These are phyloP conservation scores for Hydnum rufescens DNA, from an alignment of 768 basidiomycete genomes.

Conservation along the genomic window DNA sequence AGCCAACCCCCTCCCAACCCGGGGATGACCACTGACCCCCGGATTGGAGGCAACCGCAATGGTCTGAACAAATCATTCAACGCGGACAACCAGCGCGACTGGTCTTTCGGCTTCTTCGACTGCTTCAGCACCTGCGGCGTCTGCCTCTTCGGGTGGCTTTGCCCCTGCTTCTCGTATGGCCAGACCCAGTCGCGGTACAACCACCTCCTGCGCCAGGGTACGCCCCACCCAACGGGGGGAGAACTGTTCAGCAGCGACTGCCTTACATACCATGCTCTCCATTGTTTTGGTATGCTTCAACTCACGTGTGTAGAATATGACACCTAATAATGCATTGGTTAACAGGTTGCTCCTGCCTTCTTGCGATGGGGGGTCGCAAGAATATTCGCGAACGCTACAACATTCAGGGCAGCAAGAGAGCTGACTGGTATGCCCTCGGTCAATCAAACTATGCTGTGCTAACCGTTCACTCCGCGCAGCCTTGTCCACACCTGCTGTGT, in stretches of 20 bases:
- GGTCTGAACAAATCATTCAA: constrained; percentile 14
- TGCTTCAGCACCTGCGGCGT: constrained; percentile 14
- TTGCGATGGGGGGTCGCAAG: background rate
- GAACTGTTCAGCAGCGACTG: constrained; percentile 7
- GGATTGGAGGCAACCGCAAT: constrained; percentile 15
- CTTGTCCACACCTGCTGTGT: background rate
- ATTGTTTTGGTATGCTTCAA: background rate
- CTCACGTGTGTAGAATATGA: background rate
- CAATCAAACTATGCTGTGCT: background rate
- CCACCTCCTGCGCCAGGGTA: constrained; percentile 20
- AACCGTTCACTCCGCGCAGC: background rate
- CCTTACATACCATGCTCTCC: background rate
- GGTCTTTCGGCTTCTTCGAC: constrained; percentile 16
- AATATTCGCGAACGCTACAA: constrained; percentile 1
- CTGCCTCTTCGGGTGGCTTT: constrained; percentile 21
- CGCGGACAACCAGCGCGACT: constrained; percentile 17
- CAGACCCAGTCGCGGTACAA: constrained; percentile 25
- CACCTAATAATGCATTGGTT: constrained; percentile 7
- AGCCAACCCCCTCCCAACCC: no score
- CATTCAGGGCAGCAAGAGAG: background rate
- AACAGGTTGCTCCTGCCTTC: constrained; percentile 10
- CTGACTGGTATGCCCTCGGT: background rate
- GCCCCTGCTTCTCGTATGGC: constrained; percentile 25
- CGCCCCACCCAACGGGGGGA: constrained; percentile 23
- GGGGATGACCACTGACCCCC: constrained; percentile 8